A percentile compares a stretch with the other conserved stretches of the same genome.
Conservation (phyloP, 768 basidiomycete genomes). For the Tremella mesenterica region DNA sequence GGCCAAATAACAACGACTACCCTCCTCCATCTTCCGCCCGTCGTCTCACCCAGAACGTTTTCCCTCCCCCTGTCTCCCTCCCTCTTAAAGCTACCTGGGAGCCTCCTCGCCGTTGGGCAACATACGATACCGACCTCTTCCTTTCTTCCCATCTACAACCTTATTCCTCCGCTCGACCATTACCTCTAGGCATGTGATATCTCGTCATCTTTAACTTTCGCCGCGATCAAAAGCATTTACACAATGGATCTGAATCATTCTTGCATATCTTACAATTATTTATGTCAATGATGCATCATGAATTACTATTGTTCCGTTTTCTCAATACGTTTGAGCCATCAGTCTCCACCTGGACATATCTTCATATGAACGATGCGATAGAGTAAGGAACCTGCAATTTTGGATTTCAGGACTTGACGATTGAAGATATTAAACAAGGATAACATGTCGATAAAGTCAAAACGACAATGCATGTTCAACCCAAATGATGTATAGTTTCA, state of each 20-base stretch:
- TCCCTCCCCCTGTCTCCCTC: background rate
- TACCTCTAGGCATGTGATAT: constrained; percentile 19
- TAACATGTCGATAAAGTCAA: too few relatives aligned
- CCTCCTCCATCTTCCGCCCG: constrained; percentile 6
- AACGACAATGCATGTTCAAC: too few relatives aligned
- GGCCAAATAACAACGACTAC: constrained; percentile 1
- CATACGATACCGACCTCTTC: constrained; percentile 25
- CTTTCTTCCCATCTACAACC: constrained; percentile 22
- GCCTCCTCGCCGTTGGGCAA: constrained; percentile 22
- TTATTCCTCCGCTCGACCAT: constrained; percentile 14
- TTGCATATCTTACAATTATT: background rate
- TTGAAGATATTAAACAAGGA: too few relatives aligned
- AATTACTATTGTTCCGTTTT: background rate
- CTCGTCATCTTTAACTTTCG: too few relatives aligned
- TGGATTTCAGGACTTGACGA: too few relatives aligned
- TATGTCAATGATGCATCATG: background rate
- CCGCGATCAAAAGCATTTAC: background rate
- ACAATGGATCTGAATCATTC: constrained; percentile 1
- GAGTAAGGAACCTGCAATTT: too few relatives aligned
- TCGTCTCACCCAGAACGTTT: background rate
- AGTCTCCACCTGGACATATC: too few relatives aligned
- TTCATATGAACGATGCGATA: too few relatives aligned
- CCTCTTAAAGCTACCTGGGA: background rate
- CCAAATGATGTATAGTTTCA: constrained; percentile 30
- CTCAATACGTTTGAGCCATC: too few relatives aligned